Percentiles rank a stretch among this genome's conserved stretches.
Evolutionary conservation across 75 land plant species (phyloP).

Genomic region (Adiantum capillusveneris): DNA sequence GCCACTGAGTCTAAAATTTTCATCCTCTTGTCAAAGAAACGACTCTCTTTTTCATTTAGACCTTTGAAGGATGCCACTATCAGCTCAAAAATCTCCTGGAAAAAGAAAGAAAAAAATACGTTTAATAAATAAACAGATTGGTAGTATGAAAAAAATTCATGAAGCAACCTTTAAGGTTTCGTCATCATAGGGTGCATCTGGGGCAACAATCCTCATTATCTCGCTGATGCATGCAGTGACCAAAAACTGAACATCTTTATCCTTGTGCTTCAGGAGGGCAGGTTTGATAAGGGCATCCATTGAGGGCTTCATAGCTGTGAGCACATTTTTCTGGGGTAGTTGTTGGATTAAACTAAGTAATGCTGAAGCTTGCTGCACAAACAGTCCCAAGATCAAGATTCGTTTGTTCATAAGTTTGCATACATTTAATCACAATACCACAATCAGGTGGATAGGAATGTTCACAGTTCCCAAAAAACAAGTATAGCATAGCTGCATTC

Average conservation of each 20-base stretch:
- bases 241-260: slow-evolving; percentile 54
- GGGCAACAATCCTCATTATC: slow-evolving; percentile 71
- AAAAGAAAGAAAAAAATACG: not conserved
- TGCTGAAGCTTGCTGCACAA: too few relatives aligned
- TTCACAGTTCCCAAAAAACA: too few relatives aligned
- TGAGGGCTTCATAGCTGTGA: slow-evolving; percentile 50
- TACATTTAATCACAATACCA: too few relatives aligned
- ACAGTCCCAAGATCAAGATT: too few relatives aligned
- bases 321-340: slow-evolving; percentile 30
- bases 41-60: slow-evolving; percentile 43
- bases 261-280: slow-evolving; percentile 58
- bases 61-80: slow-evolving; percentile 64
- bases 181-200: slow-evolving; percentile 77
- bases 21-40: slow-evolving; percentile 61
- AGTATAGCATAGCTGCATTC: too few relatives aligned
- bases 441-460: too few relatives aligned
- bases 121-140: too few relatives aligned
- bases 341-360: too few relatives aligned
- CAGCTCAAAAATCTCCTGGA: slow-evolving; percentile 64
- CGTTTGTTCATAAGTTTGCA: too few relatives aligned
- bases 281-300: slow-evolving; percentile 47
- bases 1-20: slow-evolving; percentile 69
- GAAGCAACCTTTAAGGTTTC: slow-evolving; percentile 45
- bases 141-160: too few relatives aligned
- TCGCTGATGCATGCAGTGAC: slow-evolving; percentile 76